phyloP scores from a whole-genome alignment of 2,329 filamentous ascomycete genomes.

The Microsporum canis region DNA sequence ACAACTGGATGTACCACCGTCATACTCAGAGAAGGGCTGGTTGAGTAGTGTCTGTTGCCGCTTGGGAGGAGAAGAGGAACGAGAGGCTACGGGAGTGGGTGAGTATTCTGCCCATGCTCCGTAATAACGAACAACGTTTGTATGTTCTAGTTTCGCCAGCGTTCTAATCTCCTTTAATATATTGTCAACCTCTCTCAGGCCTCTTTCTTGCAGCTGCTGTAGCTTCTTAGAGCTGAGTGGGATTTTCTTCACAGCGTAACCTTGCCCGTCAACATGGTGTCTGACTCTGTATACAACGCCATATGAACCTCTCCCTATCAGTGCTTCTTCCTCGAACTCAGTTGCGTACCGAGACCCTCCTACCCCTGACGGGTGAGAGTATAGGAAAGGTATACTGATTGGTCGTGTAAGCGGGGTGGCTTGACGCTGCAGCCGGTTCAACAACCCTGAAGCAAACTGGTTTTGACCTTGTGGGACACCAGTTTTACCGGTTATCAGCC shows the following conservation, averaged over 20 bases:
- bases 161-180: constrained; percentile 52
- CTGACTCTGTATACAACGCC: constrained; percentile 52
- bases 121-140: constrained; percentile 56
- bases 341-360: constrained; percentile 35
- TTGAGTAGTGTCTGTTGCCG: constrained; percentile 9
- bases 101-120: constrained; percentile 51
- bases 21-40: constrained; percentile 9
- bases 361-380: constrained; percentile 7
- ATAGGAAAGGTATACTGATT: constrained; percentile 9
- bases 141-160: constrained; percentile 51
- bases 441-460: constrained; percentile 9
- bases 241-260: constrained; percentile 58
- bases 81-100: constrained; percentile 1
- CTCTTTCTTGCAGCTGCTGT: constrained; percentile 41
- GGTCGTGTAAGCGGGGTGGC: constrained; percentile 15
- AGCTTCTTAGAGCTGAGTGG: constrained; percentile 44
- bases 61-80: neutral
- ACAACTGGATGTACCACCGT: constrained; percentile 15
- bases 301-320: constrained; percentile 55
- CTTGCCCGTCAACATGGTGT: constrained; percentile 49
- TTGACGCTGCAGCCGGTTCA: constrained; percentile 12
- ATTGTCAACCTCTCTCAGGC: constrained; percentile 43
- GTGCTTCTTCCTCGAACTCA: constrained; percentile 43
- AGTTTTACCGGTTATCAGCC: constrained; percentile 11
- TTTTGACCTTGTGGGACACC: constrained; percentile 5